Evolutionary conservation across 169 alveolate genomes (phyloP).

Genomic region (Cryptosporidium andersoni): DNA sequence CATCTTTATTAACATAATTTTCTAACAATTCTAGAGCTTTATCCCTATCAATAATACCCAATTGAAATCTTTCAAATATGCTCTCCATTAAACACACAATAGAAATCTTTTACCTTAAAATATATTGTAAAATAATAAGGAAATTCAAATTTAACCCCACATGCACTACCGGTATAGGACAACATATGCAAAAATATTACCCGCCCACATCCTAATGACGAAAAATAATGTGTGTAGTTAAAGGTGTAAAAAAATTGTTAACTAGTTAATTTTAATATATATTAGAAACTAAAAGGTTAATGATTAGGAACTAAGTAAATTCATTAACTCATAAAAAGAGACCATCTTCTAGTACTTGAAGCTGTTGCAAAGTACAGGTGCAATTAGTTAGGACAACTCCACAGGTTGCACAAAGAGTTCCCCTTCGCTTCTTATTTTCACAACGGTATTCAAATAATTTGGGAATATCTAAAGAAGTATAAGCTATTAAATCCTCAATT

Average conservation of each 20-base stretch:
- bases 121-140: background rate
- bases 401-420: background rate
- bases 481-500: conserved; percentile 16
- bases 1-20: background rate
- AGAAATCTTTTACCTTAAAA: background rate
- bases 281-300: too few species aligned
- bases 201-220: too few species aligned
- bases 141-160: background rate
- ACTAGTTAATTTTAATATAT: too few species aligned
- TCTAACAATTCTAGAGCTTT: conserved; percentile 7
- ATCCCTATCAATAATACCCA: conserved; percentile 18
- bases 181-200: too few species aligned
- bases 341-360: background rate
- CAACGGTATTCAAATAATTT: conserved; percentile 17
- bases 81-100: conserved; percentile 6
- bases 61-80: conserved; percentile 15
- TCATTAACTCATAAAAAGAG: background rate
- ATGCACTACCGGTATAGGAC: too few species aligned
- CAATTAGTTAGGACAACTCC: background rate
- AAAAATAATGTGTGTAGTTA: too few species aligned
- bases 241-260: too few species aligned
- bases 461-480: conserved; percentile 39
- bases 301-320: background rate
- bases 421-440: background rate
- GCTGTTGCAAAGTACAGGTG: background rate